Evolutionary conservation across 192 early-diverging fungal genomes (phyloP), one percentile per base, ranked within the genome.

Genomic region (Entrophospora sp.): DNA sequence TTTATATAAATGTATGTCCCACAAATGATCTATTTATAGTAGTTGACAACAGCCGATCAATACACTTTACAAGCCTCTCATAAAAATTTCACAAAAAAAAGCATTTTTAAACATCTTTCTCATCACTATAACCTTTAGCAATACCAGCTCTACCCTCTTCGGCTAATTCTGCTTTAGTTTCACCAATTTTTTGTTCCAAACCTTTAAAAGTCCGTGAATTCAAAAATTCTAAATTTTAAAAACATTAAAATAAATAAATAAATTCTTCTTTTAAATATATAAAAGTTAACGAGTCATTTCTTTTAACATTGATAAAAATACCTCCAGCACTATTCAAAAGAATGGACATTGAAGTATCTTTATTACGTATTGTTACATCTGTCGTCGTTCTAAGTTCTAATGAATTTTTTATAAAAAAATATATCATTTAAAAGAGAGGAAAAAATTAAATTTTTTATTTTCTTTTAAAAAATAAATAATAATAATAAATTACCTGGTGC

Each of bases 111-210:
- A n/a, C n/a, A 34, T 77, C 46, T 37, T 74, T 75, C 61, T 87
- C 87, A 36, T 74, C 48, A 0, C 16, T 36, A 66, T 93, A 93
- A 2, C 89, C 88, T 43, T 82, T 77, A 12, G 95, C 95, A 74
- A 95, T 92, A 2, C 95, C 94, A n/a, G 80, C 78, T 28, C 89
- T 76, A 6, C 95, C 95, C 60, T 95, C 91, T 6, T 76, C 73
- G 0, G 84, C 85, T 31, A 71, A 68, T 30, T 71, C 70, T 16
- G 83, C 83, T 57, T 82, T 78, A 25, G 81, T 80, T 52, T 87
- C 76, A 2, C 85, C 88, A 20, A 85, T 64, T 25, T 84, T 76
- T 40, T 86, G 80, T 34, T 93, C 93, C 46, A 98, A 71, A 3
- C 94, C 95, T 42, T 77, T 77, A 73, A 89, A 98, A 16, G 85